phyloP scores from a whole-genome alignment of 176 grass and related monocot genomes.

The Elymus sibiricus region DNA sequence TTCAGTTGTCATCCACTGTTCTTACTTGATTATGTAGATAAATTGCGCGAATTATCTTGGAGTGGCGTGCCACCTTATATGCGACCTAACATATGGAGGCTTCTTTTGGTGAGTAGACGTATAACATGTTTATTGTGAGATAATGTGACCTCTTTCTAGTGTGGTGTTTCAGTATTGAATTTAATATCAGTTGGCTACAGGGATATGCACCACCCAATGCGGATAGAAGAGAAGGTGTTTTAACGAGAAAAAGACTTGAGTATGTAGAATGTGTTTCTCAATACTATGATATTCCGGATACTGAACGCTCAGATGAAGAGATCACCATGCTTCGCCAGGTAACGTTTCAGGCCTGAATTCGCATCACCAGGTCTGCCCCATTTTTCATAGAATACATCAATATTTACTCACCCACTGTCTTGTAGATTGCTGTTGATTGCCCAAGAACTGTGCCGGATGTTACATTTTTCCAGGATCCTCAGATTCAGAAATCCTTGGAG shows the following conservation, averaged over 20 bases:
- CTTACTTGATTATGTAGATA: constrained; percentile 56
- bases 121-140: neutral
- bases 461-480: constrained; percentile 56
- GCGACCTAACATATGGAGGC: constrained; percentile 93
- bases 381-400: constrained; percentile 1
- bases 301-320: constrained; percentile 93
- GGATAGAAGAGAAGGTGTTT: constrained; percentile 85
- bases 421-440: constrained; percentile 80
- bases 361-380: neutral
- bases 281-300: constrained; percentile 86
- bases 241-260: constrained; percentile 89
- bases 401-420: neutral
- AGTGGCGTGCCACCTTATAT: constrained; percentile 97
- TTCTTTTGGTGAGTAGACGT: constrained; percentile 76
- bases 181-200: constrained; percentile 88
- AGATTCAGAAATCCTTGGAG: constrained; percentile 95
- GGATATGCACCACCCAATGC: constrained; percentile 98
- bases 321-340: constrained; percentile 99
- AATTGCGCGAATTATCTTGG: constrained; percentile 94
- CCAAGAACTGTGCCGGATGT: constrained; percentile 80
- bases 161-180: constrained; percentile 43
- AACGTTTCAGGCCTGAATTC: neutral
- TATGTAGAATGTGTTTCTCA: constrained; percentile 98
- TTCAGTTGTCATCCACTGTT: constrained; percentile 14
- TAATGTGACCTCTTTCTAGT: neutral